Evolutionary conservation across 1,284 basidiomycete genomes (phyloP).

Genomic region (Uromyces viciae-fabae): DNA sequence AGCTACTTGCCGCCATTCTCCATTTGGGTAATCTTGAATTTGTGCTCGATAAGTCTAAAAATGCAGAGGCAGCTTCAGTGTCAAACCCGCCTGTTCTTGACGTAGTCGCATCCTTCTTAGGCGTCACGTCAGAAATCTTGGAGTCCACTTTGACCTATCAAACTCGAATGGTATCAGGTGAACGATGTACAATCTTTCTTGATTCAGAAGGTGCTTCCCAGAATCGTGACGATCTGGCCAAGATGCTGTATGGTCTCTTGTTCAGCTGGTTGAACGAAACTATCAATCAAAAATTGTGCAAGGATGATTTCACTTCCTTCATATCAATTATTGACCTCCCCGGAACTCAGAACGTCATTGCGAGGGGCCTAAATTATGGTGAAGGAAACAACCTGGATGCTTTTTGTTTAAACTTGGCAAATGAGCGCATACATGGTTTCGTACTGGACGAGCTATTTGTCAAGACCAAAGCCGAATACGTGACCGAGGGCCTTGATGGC

Average conservation of each 20-base stretch:
- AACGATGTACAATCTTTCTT: slow-evolving; percentile 91
- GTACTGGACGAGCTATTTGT: slow-evolving; percentile 74
- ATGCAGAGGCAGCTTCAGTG: slow-evolving; percentile 83
- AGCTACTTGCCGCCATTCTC: slow-evolving; percentile 87
- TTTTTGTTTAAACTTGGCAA: slow-evolving; percentile 92
- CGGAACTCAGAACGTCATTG: slow-evolving; percentile 72
- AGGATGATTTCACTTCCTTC: slow-evolving; percentile 83
- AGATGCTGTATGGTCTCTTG: slow-evolving; percentile 85
- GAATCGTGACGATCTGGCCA: slow-evolving; percentile 88
- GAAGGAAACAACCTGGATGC: slow-evolving; percentile 85
- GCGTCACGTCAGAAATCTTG: slow-evolving; percentile 69
- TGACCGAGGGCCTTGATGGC: slow-evolving; percentile 72
- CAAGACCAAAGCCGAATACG: slow-evolving; percentile 63
- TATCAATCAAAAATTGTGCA: slow-evolving; percentile 88
- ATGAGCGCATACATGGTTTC: slow-evolving; percentile 82
- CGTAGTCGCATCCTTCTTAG: slow-evolving; percentile 84
- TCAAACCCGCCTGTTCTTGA: slow-evolving; percentile 73
- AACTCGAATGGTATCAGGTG: slow-evolving; percentile 85
- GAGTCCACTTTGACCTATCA: slow-evolving; percentile 85
- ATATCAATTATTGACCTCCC: slow-evolving; percentile 94
- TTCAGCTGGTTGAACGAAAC: slow-evolving; percentile 96
- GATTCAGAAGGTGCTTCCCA: slow-evolving; percentile 87
- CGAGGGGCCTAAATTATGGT: slow-evolving; percentile 58
- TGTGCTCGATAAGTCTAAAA: slow-evolving; percentile 67
- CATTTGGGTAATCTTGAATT: slow-evolving; percentile 96